Base-by-base conservation (phyloP, 768 basidiomycete genomes). In the Russula dissimulans region DNA sequence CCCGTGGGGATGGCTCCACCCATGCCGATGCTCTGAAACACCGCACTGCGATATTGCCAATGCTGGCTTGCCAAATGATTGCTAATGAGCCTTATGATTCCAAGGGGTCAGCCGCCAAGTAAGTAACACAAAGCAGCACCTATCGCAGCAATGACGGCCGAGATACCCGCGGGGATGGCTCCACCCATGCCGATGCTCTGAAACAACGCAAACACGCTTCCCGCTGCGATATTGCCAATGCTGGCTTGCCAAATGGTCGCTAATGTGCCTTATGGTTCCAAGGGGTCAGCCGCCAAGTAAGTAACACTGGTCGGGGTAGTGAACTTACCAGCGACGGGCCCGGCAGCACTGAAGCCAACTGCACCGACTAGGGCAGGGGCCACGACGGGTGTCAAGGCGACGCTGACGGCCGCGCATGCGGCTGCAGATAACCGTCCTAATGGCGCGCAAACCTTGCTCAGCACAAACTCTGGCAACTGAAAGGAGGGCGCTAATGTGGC, bases 111-210 rank as follows among this genome's bases (percentile, higher is more conserved):
- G 34, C n/a, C 10, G 12, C 34, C 12, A 5, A 17, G 7, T 14
- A 32, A 38, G 4, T 7, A n/a, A n/a, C n/a, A n/a, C n/a, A n/a
- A n/a, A n/a, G n/a, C n/a, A n/a, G n/a, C n/a, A n/a, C n/a, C n/a
- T n/a, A n/a, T n/a, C n/a, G n/a, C n/a, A n/a, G n/a, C n/a, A n/a
- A n/a, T n/a, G n/a, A n/a, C n/a, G n/a, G n/a, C n/a, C n/a, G n/a
- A n/a, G n/a, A n/a, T n/a, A n/a, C n/a, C n/a, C n/a, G n/a, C n/a
- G n/a, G 50, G 54, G 29, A 38, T 26, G 12, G 39, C 50, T 15
- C 62, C 62, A 2, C 59, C 59, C 54, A 57, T 63, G 6, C 54
- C 54, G 9, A 48, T 22, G 14, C 59, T 57, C 31, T 63, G 62
- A 8, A 15, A 22, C 0, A 3, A 5, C 6, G 59, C 54, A 31